These are phyloP conservation scores for Hemileia vastatrix DNA, from an alignment of 1,284 basidiomycete genomes.

Conservation along the genomic window DNA sequence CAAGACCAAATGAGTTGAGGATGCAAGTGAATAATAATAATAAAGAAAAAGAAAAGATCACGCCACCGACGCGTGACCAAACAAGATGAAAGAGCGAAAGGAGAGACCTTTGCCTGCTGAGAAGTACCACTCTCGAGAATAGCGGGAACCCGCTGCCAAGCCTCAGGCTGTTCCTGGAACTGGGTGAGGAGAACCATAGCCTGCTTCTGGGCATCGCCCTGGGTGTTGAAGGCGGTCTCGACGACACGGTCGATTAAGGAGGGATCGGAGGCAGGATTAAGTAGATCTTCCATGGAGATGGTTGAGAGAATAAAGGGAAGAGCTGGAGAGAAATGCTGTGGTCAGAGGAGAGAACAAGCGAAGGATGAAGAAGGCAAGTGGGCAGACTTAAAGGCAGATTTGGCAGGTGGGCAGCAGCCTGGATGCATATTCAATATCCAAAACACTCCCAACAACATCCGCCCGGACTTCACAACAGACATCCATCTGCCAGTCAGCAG, in stretches of 20 bases:
- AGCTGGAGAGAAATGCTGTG: neutral
- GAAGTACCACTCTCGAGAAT: constrained; percentile 77
- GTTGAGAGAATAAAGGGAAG: neutral
- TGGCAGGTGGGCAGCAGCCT: neutral
- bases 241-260: constrained; percentile 73
- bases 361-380: neutral
- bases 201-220: constrained; percentile 53
- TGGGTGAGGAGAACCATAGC: constrained; percentile 59
- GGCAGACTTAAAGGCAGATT: neutral
- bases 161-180: constrained; percentile 93
- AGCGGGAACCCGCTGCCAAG: constrained; percentile 93
- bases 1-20: neutral
- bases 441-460: too few relatives aligned
- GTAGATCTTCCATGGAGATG: constrained; percentile 21
- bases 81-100: neutral
- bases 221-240: constrained; percentile 63
- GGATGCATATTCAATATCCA: neutral
- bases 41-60: neutral
- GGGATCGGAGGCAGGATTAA: constrained; percentile 53
- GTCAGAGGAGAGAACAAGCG: neutral
- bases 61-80: too few relatives aligned
- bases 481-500: too few relatives aligned
- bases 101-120: constrained; percentile 74
- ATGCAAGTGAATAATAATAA: neutral
- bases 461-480: too few relatives aligned